phyloP scores from a whole-genome alignment of 2,329 filamentous ascomycete genomes.

The Acarospora socialis region DNA sequence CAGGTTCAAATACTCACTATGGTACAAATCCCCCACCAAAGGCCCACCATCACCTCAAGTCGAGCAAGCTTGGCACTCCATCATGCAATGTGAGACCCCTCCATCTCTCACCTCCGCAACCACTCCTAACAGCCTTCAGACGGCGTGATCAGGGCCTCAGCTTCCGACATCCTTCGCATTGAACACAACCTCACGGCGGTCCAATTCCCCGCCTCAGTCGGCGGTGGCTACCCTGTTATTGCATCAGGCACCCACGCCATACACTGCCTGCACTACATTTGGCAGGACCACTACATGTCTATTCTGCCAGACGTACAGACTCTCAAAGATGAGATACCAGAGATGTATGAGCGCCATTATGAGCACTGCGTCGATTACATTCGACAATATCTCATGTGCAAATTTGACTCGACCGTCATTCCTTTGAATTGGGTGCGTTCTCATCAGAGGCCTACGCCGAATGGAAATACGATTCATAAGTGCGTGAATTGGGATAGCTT shows the following conservation, averaged over 20 bases:
- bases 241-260: conserved; percentile 9
- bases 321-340: conserved; percentile 4
- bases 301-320: conserved; percentile 4
- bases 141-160: conserved; percentile 1
- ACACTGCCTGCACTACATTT: conserved; percentile 12
- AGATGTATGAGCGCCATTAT: conserved; percentile 12
- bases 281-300: conserved; percentile 12
- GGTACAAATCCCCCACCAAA: conserved; percentile 8
- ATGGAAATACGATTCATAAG: conserved; percentile 5
- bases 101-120: background rate
- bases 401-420: conserved; percentile 12
- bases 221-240: conserved; percentile 6
- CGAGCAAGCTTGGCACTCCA: conserved; percentile 3
- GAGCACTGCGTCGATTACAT: conserved; percentile 16
- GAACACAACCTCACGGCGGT: background rate
- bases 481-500: conserved; percentile 8
- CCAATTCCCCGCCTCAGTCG: background rate
- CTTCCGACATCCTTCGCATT: background rate
- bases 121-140: background rate
- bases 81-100: conserved; percentile 6
- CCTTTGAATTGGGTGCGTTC: conserved; percentile 13
- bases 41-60: conserved; percentile 5
- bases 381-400: conserved; percentile 14
- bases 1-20: conserved; percentile 4
- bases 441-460: conserved; percentile 12